Conservation (phyloP, 73 alveolate species). For the Uronychia binucleata region DNA sequence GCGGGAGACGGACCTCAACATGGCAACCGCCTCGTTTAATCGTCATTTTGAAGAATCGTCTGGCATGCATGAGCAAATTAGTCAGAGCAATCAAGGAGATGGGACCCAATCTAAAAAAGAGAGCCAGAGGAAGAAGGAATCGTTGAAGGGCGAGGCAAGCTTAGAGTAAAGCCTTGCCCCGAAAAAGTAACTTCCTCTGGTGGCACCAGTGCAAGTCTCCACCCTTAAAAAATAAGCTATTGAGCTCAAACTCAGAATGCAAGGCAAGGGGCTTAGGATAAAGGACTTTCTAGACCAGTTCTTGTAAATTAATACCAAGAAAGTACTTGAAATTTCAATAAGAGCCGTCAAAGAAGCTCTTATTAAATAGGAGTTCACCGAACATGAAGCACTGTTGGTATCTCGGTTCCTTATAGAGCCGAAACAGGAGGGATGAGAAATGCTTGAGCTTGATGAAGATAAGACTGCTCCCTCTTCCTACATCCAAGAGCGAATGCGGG, state of each 20-base stretch:
- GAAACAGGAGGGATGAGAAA: neutral
- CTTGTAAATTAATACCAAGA: too few species aligned
- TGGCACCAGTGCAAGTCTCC: neutral
- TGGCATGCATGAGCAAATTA: neutral
- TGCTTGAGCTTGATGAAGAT: conserved; percentile 7
- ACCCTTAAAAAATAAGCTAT: neutral
- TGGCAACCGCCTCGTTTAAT: neutral
- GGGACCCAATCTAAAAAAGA: neutral
- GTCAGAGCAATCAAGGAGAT: neutral
- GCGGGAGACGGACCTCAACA: too few species aligned
- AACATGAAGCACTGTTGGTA: neutral
- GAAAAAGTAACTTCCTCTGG: neutral
- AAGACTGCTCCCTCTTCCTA: neutral
- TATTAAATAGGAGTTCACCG: neutral
- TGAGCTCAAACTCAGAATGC: neutral
- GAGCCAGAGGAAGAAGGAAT: neutral
- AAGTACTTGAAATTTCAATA: neutral
- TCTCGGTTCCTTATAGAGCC: conserved; percentile 21
- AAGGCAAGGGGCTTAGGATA: neutral
- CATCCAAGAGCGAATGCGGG: neutral
- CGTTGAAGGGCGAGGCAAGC: neutral
- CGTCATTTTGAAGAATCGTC: neutral
- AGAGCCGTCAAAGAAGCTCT: neutral
- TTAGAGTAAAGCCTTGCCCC: too few species aligned
- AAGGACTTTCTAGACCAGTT: neutral